Base-by-base conservation (phyloP, 768 basidiomycete genomes). In the Boletus eberwhitei region DNA sequence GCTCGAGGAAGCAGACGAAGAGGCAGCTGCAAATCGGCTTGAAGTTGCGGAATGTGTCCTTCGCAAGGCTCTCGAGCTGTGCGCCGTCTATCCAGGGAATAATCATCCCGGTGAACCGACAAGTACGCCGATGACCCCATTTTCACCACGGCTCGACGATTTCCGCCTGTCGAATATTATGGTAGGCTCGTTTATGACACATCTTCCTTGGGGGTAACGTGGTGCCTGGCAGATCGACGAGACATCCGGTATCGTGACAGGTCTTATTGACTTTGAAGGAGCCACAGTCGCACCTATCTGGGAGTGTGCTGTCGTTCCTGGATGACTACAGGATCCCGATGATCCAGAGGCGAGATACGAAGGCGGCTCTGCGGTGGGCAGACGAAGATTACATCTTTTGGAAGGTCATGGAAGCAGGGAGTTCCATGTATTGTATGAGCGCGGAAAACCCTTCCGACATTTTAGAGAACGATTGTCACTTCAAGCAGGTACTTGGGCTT, bases 101-200 rank as follows among this genome's bases (percentile, higher is more conserved):
- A 29, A 32, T 34, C 29, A 12, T 5, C 52, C 22, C 7, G n/a
- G 38, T 4, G 29, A 39, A 39, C 29, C 19, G 12, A 19, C 38
- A 2, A 26, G 6, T 17, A 37, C 41, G 13, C 22, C n/a, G 2
- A n/a, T 7, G 6, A 13, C 13, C 7, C 24, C 50, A 19, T 51
- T 43, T 41, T 51, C 50, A 19, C 17, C 43, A 13, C 41, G 34
- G 14, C 42, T 45, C 13, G 51, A 46, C 4, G 51, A 52, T 38
- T 52, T 52, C 19, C 46, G 52, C 12, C 14, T 40, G 46, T 53
- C 52, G 29, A 48, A 53, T 17, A 26, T 52, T 14, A 53, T 40
- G 52, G 46, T 53, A 26, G 0, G 31, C n/a, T 26, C 13, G 22
- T 35, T 17, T 35, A 12, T 44, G 24, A 12, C 11, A 13, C 11